Base-by-base conservation (phyloP, 257 asterid species). In the Nicotiana attenuata region DNA sequence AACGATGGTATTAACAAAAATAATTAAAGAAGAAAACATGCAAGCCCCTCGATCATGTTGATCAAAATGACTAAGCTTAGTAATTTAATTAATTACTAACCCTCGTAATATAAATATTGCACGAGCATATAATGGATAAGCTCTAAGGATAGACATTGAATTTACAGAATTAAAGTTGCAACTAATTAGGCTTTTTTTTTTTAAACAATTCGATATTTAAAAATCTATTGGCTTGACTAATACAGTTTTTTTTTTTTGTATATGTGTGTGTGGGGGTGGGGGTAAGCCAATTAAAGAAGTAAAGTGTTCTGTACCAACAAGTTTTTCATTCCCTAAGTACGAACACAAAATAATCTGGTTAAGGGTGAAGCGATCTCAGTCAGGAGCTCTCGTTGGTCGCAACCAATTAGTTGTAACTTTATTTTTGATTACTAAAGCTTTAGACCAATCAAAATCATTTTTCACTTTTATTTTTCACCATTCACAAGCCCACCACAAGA, bases 321-420 rank as follows among this genome's bases (percentile, higher is more conserved):
- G 1, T 3, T 3, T 4, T 2, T 52, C 5, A 13, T 52, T 11
- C 0, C 0, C 0, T 13, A 13, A 16, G 1, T 5, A 11, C 16
- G 16, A 52, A 52, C 16, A 0, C 1, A 3, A 55, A 19, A 16
- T 0, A 52, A 0, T 6, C 3, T 5, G 16, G 2, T 16, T 1
- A 55, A 55, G 20, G 2, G 0, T 16, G 20, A 7, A 55, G 3
- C 19, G 7, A 16, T 55, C n/a, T 5, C 1, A 55, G 16, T 0
- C 50, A 41, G 0, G 0, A 41, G 9, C 0, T 15, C 1, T 16
- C 0, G n/a, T 7, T 5, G 3, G 20, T 55, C 16, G 20, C n/a
- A 55, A 5, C 20, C 19, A 16, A 15, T 15, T 55, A 55, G 20
- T 55, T 55, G 20, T 16, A 55, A 16, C 60, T 55, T 55, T 16